Percentiles rank a stretch among this genome's conserved stretches.
Conservation (phyloP, 306 rosid species). For the Cucurbita argyrosperma region DNA sequence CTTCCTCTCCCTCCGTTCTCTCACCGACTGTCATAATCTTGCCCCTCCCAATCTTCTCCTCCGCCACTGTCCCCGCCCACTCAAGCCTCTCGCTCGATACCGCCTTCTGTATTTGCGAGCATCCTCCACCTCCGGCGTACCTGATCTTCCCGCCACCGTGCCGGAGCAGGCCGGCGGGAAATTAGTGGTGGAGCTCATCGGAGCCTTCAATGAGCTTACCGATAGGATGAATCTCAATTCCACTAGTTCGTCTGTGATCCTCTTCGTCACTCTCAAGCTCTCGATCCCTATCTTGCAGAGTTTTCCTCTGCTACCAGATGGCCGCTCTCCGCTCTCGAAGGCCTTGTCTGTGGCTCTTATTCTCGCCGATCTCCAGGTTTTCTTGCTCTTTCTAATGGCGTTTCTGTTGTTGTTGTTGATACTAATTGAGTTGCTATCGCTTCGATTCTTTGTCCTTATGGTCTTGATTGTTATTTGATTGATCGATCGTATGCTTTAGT, state of each 20-base stretch:
- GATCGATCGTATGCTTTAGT: neutral
- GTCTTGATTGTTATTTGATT: neutral
- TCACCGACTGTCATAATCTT: neutral
- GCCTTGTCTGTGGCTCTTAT: constrained; percentile 62
- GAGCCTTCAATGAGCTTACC: constrained; percentile 68
- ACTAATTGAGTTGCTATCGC: neutral
- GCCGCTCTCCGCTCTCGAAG: constrained; percentile 68
- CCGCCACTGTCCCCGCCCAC: neutral
- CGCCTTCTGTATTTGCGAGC: neutral
- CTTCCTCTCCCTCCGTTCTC: neutral
- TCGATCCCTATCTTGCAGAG: constrained; percentile 56
- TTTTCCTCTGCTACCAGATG: constrained; percentile 47
- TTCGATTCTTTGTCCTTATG: neutral
- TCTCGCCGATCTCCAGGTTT: constrained; percentile 73
- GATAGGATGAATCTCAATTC: constrained; percentile 54
- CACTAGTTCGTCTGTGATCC: constrained; percentile 40
- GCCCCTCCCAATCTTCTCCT: neutral
- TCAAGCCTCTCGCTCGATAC: neutral
- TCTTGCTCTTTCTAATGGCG: neutral
- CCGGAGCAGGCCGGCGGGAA: constrained; percentile 56
- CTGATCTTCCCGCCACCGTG: neutral
- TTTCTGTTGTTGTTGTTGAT: neutral
- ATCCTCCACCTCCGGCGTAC: neutral
- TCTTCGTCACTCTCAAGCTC: constrained; percentile 68
- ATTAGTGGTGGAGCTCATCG: constrained; percentile 83